A percentile compares a stretch with the other conserved stretches of the same genome.
Conservation (phyloP, 805 yeast species). For the Huiozyma naganishii region DNA sequence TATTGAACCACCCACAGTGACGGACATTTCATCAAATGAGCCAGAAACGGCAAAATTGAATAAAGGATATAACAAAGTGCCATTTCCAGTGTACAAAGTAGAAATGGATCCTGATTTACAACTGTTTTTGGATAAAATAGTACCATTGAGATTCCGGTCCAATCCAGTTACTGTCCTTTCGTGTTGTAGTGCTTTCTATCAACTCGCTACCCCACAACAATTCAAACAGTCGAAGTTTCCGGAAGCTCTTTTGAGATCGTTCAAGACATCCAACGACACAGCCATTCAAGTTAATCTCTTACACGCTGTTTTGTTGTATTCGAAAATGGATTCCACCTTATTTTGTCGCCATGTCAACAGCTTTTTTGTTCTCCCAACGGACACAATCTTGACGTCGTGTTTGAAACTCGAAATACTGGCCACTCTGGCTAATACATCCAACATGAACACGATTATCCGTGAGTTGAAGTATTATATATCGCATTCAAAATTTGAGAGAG, state of each 20-base stretch:
- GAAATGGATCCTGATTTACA: constrained; percentile 46
- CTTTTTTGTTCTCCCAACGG: constrained; percentile 50
- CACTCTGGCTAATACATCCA: constrained; percentile 42
- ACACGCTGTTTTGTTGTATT: constrained; percentile 34
- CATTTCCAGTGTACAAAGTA: constrained; percentile 33
- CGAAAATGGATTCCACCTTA: constrained; percentile 25
- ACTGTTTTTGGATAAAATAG: constrained; percentile 40
- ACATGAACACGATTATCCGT: constrained; percentile 39
- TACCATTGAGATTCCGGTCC: constrained; percentile 37
- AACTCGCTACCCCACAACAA: constrained; percentile 46
- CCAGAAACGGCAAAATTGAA: constrained; percentile 29
- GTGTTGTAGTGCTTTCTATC: constrained; percentile 43
- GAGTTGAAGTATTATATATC: constrained; percentile 54
- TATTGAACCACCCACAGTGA: constrained; percentile 43
- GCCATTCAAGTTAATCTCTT: constrained; percentile 32
- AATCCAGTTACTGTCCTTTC: constrained; percentile 55
- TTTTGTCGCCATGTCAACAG: constrained; percentile 31
- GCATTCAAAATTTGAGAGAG: constrained; percentile 16
- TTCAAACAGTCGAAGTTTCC: constrained; percentile 41
- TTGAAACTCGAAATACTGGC: constrained; percentile 55
- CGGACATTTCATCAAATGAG: constrained; percentile 24
- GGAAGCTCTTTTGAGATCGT: constrained; percentile 36
- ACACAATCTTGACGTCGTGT: constrained; percentile 31
- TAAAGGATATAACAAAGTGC: constrained; percentile 31
- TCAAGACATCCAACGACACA: constrained; percentile 27